Evolutionary conservation across 805 yeast genomes (phyloP).

Genomic region (Wickerhamomyces kurtzmanii): DNA sequence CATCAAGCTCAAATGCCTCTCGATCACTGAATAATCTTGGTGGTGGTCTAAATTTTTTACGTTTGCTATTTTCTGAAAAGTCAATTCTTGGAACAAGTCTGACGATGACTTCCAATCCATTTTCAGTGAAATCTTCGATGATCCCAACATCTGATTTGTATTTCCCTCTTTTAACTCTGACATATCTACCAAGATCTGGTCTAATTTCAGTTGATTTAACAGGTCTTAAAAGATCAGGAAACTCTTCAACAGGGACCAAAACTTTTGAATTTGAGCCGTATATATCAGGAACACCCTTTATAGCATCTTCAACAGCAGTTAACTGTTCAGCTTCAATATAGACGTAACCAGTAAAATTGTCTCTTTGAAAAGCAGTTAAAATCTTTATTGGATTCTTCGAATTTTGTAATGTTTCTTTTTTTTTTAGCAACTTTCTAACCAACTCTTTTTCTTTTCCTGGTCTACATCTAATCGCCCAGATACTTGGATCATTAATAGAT

Average conservation of each 20-base stretch:
- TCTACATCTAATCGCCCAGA: conserved; percentile 92
- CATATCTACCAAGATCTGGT: conserved; percentile 85
- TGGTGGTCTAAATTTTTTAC: conserved; percentile 66
- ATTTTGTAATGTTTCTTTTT: conserved; percentile 68
- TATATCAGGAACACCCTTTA: conserved; percentile 83
- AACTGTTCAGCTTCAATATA: conserved; percentile 92
- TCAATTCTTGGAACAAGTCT: conserved; percentile 90
- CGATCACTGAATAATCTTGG: conserved; percentile 81
- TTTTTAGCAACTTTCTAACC: conserved; percentile 75
- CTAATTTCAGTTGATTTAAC: conserved; percentile 82
- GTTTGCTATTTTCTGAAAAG: conserved; percentile 45
- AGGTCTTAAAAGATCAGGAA: conserved; percentile 87
- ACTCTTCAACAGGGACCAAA: conserved; percentile 90
- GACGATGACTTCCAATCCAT: conserved; percentile 90
- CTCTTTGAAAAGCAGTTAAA: conserved; percentile 87
- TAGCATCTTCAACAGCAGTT: conserved; percentile 83
- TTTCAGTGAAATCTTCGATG: conserved; percentile 88
- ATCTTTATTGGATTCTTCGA: conserved; percentile 77
- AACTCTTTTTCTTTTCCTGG: conserved; percentile 90
- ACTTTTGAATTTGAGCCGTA: conserved; percentile 65
- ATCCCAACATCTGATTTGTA: conserved; percentile 90
- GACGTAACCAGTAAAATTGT: conserved; percentile 82
- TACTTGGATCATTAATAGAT: conserved; percentile 91
- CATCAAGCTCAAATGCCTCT: conserved; percentile 82
- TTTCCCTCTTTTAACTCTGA: conserved; percentile 82